Percentiles rank a stretch among this genome's conserved stretches.
phyloP scores from a whole-genome alignment of 2,329 filamentous ascomycete genomes.

The Fusarium verticillioides region DNA sequence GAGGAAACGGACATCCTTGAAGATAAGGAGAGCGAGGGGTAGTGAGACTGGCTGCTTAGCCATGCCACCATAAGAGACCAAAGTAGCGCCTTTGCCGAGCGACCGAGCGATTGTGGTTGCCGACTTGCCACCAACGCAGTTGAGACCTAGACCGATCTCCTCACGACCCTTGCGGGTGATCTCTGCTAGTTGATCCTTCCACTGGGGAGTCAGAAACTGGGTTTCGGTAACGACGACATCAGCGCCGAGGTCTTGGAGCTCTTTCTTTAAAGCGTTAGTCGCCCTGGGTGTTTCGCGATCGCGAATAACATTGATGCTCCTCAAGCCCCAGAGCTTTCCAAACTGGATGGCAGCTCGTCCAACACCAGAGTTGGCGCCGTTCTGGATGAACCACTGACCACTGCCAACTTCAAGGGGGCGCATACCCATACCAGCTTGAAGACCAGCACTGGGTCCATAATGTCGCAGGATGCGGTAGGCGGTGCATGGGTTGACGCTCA shows the following conservation, averaged over 20 bases:
- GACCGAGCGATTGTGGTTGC: slow-evolving; percentile 82
- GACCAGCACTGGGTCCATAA: slow-evolving; percentile 67
- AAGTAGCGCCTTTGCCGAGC: slow-evolving; percentile 73
- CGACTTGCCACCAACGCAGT: slow-evolving; percentile 92
- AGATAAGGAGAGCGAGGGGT: slow-evolving; percentile 88
- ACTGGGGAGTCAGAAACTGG: slow-evolving; percentile 67
- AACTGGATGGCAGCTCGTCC: slow-evolving; percentile 93
- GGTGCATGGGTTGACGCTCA: slow-evolving; percentile 92
- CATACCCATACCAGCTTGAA: slow-evolving; percentile 59
- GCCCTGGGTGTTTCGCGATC: slow-evolving; percentile 72
- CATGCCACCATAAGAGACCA: slow-evolving; percentile 98
- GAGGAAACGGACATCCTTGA: slow-evolving; percentile 87
- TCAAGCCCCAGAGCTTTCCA: slow-evolving; percentile 84
- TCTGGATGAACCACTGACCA: slow-evolving; percentile 94
- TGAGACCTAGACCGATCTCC: slow-evolving; percentile 80
- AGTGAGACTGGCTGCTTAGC: slow-evolving; percentile 84
- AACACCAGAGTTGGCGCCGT: slow-evolving; percentile 94
- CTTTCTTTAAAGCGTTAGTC: slow-evolving; percentile 68
- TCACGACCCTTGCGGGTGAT: slow-evolving; percentile 79
- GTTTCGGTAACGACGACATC: slow-evolving; percentile 67
- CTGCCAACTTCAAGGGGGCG: slow-evolving; percentile 57
- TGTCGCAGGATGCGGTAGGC: slow-evolving; percentile 93
- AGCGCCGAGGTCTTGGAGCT: slow-evolving; percentile 66
- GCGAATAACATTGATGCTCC: slow-evolving; percentile 89
- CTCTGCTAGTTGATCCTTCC: slow-evolving; percentile 69